A percentile compares a stretch with the other conserved stretches of the same genome.
Conservation (phyloP, 2,329 filamentous ascomycete species). For the Penicillium sp. region DNA sequence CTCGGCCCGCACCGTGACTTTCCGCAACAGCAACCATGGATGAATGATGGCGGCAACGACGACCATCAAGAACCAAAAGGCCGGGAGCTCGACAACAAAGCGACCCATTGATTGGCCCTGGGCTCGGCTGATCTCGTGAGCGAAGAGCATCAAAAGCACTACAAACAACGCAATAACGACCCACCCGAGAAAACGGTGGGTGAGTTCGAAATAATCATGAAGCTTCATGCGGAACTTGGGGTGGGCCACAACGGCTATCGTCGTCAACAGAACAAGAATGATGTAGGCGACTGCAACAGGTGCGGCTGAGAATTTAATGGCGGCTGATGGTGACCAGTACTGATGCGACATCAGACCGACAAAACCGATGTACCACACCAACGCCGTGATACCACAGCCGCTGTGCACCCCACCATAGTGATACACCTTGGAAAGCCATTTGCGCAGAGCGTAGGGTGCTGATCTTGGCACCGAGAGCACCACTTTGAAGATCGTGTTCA, state of each 20-base stretch:
- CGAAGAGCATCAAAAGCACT: constrained; percentile 58
- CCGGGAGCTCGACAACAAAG: constrained; percentile 48
- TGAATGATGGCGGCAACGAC: constrained; percentile 66
- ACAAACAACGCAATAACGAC: constrained; percentile 64
- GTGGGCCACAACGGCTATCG: constrained; percentile 62
- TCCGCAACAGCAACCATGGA: constrained; percentile 71
- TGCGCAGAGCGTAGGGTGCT: constrained; percentile 47
- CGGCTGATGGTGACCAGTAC: constrained; percentile 26
- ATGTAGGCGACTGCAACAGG: constrained; percentile 57
- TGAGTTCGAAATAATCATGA: constrained; percentile 69
- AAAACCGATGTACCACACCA: constrained; percentile 48
- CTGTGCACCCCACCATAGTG: constrained; percentile 56
- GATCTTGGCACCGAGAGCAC: constrained; percentile 47
- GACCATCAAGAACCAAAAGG: constrained; percentile 66
- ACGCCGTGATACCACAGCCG: constrained; percentile 49
- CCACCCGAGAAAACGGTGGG: constrained; percentile 75
- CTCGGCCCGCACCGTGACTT: constrained; percentile 64
- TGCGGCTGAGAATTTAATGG: constrained; percentile 28
- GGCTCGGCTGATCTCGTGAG: constrained; percentile 43
- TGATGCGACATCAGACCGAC: constrained; percentile 35
- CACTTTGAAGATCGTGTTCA: constrained; percentile 50
- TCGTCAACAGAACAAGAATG: constrained; percentile 56
- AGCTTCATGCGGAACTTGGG: constrained; percentile 60
- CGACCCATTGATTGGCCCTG: constrained; percentile 35
- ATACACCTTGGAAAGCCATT: constrained; percentile 51